Conservation (phyloP, 2,329 filamentous ascomycete genomes). For the Hypocreales sp. region DNA sequence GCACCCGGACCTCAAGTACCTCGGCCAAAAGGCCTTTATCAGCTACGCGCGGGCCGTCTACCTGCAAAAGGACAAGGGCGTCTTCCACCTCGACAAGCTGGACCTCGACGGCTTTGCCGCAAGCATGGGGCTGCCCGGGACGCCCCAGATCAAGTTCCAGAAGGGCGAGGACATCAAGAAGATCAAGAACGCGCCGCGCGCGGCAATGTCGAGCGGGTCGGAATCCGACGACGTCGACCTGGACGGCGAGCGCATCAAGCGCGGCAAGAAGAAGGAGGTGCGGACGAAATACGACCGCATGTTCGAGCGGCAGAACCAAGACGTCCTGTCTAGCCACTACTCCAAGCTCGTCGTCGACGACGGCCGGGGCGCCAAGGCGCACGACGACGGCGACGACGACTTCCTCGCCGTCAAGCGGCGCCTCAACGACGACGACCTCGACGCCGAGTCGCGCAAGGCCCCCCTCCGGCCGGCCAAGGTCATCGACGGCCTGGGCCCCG, state of each 20-base stretch:
- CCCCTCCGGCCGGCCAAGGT: slow-evolving; percentile 34
- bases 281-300: slow-evolving; percentile 94
- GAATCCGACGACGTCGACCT: slow-evolving; percentile 40
- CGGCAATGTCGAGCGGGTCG: slow-evolving; percentile 46
- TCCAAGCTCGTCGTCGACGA: slow-evolving; percentile 59
- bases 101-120: slow-evolving; percentile 75
- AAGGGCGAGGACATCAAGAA: slow-evolving; percentile 80
- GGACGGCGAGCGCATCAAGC: slow-evolving; percentile 40
- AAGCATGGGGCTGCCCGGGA: slow-evolving; percentile 77
- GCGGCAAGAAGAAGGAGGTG: slow-evolving; percentile 55
- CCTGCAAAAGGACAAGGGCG: slow-evolving; percentile 79
- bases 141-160: slow-evolving; percentile 83
- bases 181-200: slow-evolving; percentile 72
- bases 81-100: slow-evolving; percentile 73
- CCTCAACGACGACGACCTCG: slow-evolving; percentile 54
- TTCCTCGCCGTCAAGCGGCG: slow-evolving; percentile 84
- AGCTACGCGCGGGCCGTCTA: slow-evolving; percentile 77
- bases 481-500: slow-evolving; percentile 51
- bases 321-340: slow-evolving; percentile 89
- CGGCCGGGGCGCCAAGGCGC: slow-evolving; percentile 16
- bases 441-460: slow-evolving; percentile 30
- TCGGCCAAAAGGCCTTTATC: slow-evolving; percentile 91
- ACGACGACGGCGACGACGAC: slow-evolving; percentile 50
- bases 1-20: slow-evolving; percentile 82
- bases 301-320: slow-evolving; percentile 94